A percentile compares a stretch with the other conserved stretches of the same genome.
These are phyloP conservation scores for Salisapilia sapeloensis DNA, from an alignment of 352 stramenopile genomes.

Conservation along the genomic window DNA sequence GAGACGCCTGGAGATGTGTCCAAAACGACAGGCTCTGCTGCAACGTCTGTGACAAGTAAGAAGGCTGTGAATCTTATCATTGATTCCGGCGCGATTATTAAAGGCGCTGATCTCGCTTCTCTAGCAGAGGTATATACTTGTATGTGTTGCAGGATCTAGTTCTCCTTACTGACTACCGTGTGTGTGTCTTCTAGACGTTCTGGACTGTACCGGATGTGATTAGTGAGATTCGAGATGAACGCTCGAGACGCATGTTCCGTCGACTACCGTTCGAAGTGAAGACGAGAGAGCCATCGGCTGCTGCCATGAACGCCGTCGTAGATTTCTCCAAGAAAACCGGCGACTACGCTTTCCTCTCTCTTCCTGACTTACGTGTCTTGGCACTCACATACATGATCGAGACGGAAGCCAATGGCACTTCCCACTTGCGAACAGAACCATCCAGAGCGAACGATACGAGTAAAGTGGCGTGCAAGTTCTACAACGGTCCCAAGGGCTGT, in stretches of 20 bases:
- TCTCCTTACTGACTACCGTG: neutral
- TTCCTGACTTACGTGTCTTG: conserved; percentile 79
- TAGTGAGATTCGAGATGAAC: conserved; percentile 69
- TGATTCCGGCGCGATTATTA: conserved; percentile 80
- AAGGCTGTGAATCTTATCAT: conserved; percentile 69
- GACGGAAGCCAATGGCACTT: conserved; percentile 40
- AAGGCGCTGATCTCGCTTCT: conserved; percentile 52
- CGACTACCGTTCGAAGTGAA: conserved; percentile 58
- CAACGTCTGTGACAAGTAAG: conserved; percentile 12
- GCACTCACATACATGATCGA: conserved; percentile 78
- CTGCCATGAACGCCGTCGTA: conserved; percentile 61
- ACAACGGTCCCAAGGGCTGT: conserved; percentile 53
- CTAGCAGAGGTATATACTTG: conserved; percentile 37
- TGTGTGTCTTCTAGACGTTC: conserved; percentile 25
- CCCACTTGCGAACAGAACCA: conserved; percentile 55
- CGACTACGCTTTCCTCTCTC: conserved; percentile 71
- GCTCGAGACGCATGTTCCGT: conserved; percentile 45
- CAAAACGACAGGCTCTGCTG: too few species aligned
- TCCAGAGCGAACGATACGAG: too few species aligned
- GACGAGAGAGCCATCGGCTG: conserved; percentile 61
- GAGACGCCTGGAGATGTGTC: too few species aligned
- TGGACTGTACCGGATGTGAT: conserved; percentile 79
- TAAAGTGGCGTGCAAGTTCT: conserved; percentile 72
- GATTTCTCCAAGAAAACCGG: conserved; percentile 76
- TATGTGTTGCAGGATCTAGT: neutral